phyloP scores from a whole-genome alignment of 73 alveolate species.

The Paramecium tetraurelia region DNA sequence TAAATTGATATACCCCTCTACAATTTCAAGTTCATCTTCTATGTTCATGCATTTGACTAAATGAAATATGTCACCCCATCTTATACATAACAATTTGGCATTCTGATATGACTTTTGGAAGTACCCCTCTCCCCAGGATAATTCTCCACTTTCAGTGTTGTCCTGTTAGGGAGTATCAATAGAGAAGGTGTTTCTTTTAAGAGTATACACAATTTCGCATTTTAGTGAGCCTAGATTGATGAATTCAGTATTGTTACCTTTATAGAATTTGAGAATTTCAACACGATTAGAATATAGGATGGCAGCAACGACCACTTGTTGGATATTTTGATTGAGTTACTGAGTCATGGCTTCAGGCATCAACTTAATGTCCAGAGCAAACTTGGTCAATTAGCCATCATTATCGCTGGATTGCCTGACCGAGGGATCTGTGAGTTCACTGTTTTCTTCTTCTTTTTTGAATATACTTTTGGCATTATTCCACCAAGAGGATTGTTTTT shows the following conservation, averaged over 20 bases:
- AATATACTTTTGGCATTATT: not conserved
- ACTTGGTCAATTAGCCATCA: not conserved
- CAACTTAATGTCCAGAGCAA: not conserved
- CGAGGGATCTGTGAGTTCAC: not conserved
- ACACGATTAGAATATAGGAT: not conserved
- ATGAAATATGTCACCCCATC: constrained; percentile 46
- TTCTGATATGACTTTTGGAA: not conserved
- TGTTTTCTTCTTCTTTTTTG: not conserved
- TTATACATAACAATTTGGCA: not conserved
- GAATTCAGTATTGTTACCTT: not conserved
- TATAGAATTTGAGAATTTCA: not conserved
- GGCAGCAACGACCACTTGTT: not conserved
- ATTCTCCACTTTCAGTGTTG: not conserved
- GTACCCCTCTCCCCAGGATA: constrained; percentile 39
- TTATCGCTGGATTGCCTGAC: not conserved
- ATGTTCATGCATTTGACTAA: constrained; percentile 20
- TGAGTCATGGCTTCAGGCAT: constrained; percentile 24
- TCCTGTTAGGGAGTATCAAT: not conserved
- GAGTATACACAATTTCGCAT: constrained; percentile 35
- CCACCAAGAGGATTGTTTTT: constrained; percentile 39
- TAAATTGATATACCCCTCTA: constrained; percentile 19
- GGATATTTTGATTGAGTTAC: not conserved
- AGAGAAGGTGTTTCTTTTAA: not conserved
- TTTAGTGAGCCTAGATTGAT: not conserved
- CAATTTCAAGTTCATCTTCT: constrained; percentile 31